Evolutionary conservation across 2,329 filamentous ascomycete genomes (phyloP), one percentile per base, ranked within the genome.

Genomic region (Ramularia collo-cygni): DNA sequence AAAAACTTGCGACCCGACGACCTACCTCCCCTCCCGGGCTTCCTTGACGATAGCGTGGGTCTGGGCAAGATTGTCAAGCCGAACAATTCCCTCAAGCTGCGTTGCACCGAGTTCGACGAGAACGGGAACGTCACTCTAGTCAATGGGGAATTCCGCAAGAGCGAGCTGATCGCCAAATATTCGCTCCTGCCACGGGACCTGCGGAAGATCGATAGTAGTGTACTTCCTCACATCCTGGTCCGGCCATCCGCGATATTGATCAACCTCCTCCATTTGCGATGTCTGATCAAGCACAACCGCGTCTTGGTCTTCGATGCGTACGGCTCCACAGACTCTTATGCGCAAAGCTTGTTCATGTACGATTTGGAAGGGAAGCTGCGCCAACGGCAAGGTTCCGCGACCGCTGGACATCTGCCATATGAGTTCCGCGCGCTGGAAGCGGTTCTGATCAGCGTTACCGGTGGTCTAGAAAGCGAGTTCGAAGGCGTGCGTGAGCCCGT

Each of bases 261-360:
- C 53, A 98, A 96, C 59, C 75, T 98, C 8, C 77, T 96, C n/a
- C 92, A 98, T 63, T 78, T 98, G 34, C 85, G 92, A 46, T 92
- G 95, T 38, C 75, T 98, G 16, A 95, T 98, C 62, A 95, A 95
- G 68, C 79, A 89, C 48, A 86, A 98, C 58, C 83, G 89, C 16
- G 88, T 98, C 5, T 77, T 98, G 16, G 81, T 98, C 4, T 96
- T 98, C 61, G 92, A 96, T 57, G 86, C 92, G 10, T 96, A 95
- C 64, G 92, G 92, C 19, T 92, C 87, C 28, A 89, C 87, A 44
- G 87, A 93, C 53, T 93, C 88, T 0, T 95, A 95, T 57, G 88
- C 90, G 21, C 92, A 96, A 62, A 95, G 88, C 3, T 79, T 92
- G 10, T 98, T 98, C 67, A 94, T 98, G 79, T 95, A 96, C 65